Conservation (phyloP, 2,329 filamentous ascomycete species). For the Gliomastix tumulicola region DNA sequence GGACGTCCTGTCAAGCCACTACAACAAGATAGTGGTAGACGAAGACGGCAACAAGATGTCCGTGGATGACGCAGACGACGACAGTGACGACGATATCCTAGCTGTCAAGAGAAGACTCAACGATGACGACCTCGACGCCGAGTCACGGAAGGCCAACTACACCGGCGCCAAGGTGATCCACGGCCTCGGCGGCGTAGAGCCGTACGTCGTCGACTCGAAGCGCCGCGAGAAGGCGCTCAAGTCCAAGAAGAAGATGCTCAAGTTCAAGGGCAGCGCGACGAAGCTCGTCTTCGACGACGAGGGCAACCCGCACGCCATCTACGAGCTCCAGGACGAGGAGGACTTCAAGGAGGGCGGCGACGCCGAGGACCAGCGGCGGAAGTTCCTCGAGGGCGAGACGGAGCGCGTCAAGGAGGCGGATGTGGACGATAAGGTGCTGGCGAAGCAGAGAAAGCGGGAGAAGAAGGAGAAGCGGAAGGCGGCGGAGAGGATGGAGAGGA, state of each 20-base stretch:
- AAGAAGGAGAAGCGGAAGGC: slow-evolving; percentile 70
- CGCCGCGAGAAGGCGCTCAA: slow-evolving; percentile 91
- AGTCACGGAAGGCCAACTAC: slow-evolving; percentile 28
- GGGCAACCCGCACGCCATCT: slow-evolving; percentile 74
- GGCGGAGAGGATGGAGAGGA: slow-evolving; percentile 41
- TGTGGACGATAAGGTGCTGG: slow-evolving; percentile 72
- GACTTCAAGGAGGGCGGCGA: slow-evolving; percentile 70
- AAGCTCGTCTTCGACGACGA: slow-evolving; percentile 92
- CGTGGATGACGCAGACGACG: slow-evolving; percentile 37
- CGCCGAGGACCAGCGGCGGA: slow-evolving; percentile 66
- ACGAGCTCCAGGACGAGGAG: slow-evolving; percentile 81
- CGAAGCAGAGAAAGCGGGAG: slow-evolving; percentile 69
- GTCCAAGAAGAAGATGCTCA: slow-evolving; percentile 89
- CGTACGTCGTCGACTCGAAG: slow-evolving; percentile 85
- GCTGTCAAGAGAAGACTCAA: slow-evolving; percentile 82
- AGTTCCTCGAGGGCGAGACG: slow-evolving; percentile 72
- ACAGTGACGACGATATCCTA: slow-evolving; percentile 74
- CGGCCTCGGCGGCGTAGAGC: slow-evolving; percentile 62
- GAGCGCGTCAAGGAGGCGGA: slow-evolving; percentile 69
- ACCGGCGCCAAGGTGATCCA: slow-evolving; percentile 49
- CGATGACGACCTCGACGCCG: slow-evolving; percentile 55
- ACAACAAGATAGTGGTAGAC: slow-evolving; percentile 73
- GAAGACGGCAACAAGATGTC: slow-evolving; percentile 42
- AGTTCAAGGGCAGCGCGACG: slow-evolving; percentile 78
- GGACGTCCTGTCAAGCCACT: slow-evolving; percentile 90